These are phyloP conservation scores for Closterium sp. DNA, from an alignment of 139 green algal species.

Conservation along the genomic window DNA sequence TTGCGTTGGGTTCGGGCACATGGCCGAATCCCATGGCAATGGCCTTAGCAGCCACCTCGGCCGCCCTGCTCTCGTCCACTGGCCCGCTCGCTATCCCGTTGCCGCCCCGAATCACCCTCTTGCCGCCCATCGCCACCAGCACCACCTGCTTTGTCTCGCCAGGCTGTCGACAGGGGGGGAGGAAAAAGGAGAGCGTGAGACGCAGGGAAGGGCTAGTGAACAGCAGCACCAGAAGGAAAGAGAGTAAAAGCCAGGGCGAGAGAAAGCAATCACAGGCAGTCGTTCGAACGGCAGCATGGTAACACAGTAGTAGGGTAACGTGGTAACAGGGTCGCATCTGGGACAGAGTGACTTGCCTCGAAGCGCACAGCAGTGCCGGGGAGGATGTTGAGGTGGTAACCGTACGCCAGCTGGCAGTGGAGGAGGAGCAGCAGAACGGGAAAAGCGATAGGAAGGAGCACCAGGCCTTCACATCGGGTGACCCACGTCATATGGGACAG, in stretches of 20 bases:
- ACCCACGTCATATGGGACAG: background rate
- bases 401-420: too few relatives aligned
- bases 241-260: too few relatives aligned
- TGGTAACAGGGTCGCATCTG: too few relatives aligned
- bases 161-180: conserved; percentile 3
- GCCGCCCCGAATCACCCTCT: conserved; percentile 46
- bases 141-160: conserved; percentile 55
- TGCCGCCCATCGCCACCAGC: conserved; percentile 52
- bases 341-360: too few relatives aligned
- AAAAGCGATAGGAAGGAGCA: too few relatives aligned
- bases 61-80: conserved; percentile 5
- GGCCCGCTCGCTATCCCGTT: conserved; percentile 17
- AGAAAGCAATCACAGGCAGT: too few relatives aligned
- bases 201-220: too few relatives aligned
- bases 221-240: too few relatives aligned
- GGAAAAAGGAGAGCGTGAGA: background rate
- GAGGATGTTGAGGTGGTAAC: too few relatives aligned
- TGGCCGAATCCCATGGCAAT: conserved; percentile 37
- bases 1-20: conserved; percentile 19
- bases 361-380: too few relatives aligned
- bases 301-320: background rate
- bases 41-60: conserved; percentile 8
- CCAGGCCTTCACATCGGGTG: too few relatives aligned
- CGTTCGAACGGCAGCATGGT: background rate
- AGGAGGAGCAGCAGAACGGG: too few relatives aligned